phyloP scores from a whole-genome alignment of 2,329 filamentous ascomycete species.

The Arthrobotrys sphaeroides region DNA sequence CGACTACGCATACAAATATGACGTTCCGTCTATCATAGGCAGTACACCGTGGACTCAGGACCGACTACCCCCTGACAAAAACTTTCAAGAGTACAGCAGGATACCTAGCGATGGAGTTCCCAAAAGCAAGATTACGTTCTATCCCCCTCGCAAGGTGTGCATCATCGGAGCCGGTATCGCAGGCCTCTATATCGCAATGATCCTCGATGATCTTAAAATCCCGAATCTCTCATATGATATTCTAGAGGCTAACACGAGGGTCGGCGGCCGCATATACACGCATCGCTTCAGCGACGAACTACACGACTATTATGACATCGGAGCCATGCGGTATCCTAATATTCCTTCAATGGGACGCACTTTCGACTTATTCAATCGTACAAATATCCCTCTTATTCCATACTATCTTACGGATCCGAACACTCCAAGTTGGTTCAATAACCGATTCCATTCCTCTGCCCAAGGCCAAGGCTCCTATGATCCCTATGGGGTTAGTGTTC shows the following conservation, averaged over 20 bases:
- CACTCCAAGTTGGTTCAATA: no score
- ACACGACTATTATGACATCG: conserved; percentile 62
- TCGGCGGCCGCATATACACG: conserved; percentile 54
- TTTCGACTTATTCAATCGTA: no score
- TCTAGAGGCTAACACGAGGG: conserved; percentile 57
- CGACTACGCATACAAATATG: no score
- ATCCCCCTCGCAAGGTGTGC: conserved; percentile 25
- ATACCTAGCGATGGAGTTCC: not conserved
- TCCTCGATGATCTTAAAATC: conserved; percentile 59
- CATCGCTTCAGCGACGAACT: conserved; percentile 58
- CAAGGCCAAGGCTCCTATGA: no score
- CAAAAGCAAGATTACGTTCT: no score
- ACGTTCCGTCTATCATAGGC: no score
- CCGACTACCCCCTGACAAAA: not conserved
- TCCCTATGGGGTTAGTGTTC: conserved; percentile 28
- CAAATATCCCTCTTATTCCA: no score
- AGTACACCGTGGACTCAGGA: not conserved
- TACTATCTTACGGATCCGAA: no score
- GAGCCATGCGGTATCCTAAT: conserved; percentile 62
- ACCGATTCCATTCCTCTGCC: no score
- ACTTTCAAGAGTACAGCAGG: not conserved
- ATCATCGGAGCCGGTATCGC: conserved; percentile 61
- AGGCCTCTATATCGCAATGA: conserved; percentile 60
- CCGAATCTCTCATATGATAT: conserved; percentile 60
- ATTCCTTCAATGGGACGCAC: no score